phyloP scores from a whole-genome alignment of 129 eudicot species.

The Chrysanthemum lavandulifolium region DNA sequence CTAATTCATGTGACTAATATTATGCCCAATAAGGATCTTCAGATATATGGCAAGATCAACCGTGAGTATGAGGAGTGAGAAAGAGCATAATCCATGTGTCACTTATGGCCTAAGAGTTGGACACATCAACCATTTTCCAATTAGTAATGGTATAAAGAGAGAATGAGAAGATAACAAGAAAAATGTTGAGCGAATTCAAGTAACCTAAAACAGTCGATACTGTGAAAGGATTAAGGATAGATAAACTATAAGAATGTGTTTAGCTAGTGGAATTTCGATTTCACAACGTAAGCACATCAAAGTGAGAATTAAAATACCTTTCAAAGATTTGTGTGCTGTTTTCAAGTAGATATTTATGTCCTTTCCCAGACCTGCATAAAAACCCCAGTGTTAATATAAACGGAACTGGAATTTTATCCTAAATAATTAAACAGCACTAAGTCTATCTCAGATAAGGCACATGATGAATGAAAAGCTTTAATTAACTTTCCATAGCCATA shows the following conservation, averaged over 20 bases:
- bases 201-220: not conserved
- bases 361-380: not conserved
- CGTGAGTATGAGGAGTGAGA: no score
- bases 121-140: no score
- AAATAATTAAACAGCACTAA: not conserved
- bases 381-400: no score
- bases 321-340: not conserved
- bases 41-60: no score
- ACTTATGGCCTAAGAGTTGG: no score
- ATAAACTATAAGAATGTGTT: not conserved
- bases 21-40: no score
- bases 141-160: not conserved
- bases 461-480: not conserved
- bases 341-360: slow-evolving; percentile 3
- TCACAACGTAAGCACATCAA: no score
- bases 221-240: not conserved
- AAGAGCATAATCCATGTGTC: no score
- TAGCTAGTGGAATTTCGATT: not conserved
- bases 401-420: no score
- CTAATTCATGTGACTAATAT: no score
- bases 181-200: not conserved
- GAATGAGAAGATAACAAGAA: not conserved
- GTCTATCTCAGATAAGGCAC: not conserved
- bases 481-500: not conserved
- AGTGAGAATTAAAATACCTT: not conserved